Evolutionary conservation across 1,284 basidiomycete genomes (phyloP), one percentile per base, ranked within the genome.

Genomic region (Cutaneotrichosporon cutaneum): DNA sequence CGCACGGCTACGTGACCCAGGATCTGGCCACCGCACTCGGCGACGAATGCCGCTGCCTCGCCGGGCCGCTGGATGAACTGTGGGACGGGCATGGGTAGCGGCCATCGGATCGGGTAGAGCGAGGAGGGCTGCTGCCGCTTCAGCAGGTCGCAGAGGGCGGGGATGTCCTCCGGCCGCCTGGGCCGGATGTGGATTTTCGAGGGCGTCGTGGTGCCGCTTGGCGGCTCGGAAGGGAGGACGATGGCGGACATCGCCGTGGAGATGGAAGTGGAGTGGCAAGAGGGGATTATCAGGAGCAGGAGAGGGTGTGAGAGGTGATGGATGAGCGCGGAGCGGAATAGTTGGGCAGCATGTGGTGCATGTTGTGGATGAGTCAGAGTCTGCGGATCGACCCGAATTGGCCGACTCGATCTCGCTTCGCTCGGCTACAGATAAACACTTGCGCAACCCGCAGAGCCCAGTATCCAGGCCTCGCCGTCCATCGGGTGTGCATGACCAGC

Each of bases 31-130:
- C 14, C 5, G 2, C 30, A 21, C 39, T 56, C 59, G 26, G 59
- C 59, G 16, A 60, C 54, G 36, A 50, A 55, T 26, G 59, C 47
- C 10, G 33, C 26, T 9, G 24, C 10, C 44, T 59, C 58, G 33
- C 32, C 32, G 9, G 44, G 42, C 18, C 58, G 58, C 22, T 16
- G 8, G 42, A 59, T 36, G 30, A 59, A 59, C 2, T 35, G 27
- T 9, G 36, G 58, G 14, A 54, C 14, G 5, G 52, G 44, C 11
- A 24, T 26, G 3, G 52, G 44, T 0, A 59, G 33, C 18, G 58
- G 58, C 58, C 58, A 59, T 3, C 16, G 6, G n/a, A 54, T 11
- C 9, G 58, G 58, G 33, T 59, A 59, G 1, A 35, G 27, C 1
- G 52, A 27, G 14, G 18, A 27, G 10, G 44, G 22, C 18, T 47